A percentile compares a stretch with the other conserved stretches of the same genome.
Conservation (phyloP, 176 grass and related monocot genomes). For the Lolium rigidum region DNA sequence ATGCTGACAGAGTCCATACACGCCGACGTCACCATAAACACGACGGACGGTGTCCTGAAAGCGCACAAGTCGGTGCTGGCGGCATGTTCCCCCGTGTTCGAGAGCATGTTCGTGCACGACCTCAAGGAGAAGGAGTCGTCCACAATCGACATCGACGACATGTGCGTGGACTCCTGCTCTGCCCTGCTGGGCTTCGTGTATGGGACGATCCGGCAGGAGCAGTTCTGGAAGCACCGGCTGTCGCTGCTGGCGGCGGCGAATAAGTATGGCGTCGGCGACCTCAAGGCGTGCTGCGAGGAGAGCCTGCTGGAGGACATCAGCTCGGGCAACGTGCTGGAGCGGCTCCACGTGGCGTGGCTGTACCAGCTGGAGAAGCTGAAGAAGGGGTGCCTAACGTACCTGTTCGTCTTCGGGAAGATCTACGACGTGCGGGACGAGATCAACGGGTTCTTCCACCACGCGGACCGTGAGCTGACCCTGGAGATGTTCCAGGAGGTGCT, state of each 20-base stretch:
- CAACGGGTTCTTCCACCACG: conserved; percentile 69
- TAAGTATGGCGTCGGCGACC: conserved; percentile 67
- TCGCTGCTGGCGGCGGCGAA: conserved; percentile 70
- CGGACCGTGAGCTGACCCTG: conserved; percentile 72
- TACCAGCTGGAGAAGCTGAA: conserved; percentile 71
- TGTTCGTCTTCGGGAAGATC: conserved; percentile 93
- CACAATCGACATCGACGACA: conserved; percentile 64
- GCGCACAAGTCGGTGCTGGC: conserved; percentile 84
- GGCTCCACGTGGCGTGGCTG: conserved; percentile 86
- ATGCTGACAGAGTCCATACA: conserved; percentile 85
- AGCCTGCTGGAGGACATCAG: conserved; percentile 84
- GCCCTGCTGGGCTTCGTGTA: conserved; percentile 77
- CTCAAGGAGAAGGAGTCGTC: conserved; percentile 77
- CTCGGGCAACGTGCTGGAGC: conserved; percentile 73
- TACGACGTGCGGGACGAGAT: conserved; percentile 85
- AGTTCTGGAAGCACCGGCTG: conserved; percentile 82
- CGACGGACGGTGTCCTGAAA: conserved; percentile 63
- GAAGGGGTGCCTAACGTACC: conserved; percentile 78
- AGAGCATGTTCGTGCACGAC: conserved; percentile 89
- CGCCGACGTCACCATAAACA: conserved; percentile 77
- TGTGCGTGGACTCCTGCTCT: conserved; percentile 68
- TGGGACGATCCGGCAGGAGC: conserved; percentile 63
- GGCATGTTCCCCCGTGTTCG: conserved; percentile 68
- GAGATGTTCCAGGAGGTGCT: conserved; percentile 95
- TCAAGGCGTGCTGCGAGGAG: conserved; percentile 90